Evolutionary conservation across 768 basidiomycete species (phyloP).

Genomic region (Cantharellus cinnabarinus): DNA sequence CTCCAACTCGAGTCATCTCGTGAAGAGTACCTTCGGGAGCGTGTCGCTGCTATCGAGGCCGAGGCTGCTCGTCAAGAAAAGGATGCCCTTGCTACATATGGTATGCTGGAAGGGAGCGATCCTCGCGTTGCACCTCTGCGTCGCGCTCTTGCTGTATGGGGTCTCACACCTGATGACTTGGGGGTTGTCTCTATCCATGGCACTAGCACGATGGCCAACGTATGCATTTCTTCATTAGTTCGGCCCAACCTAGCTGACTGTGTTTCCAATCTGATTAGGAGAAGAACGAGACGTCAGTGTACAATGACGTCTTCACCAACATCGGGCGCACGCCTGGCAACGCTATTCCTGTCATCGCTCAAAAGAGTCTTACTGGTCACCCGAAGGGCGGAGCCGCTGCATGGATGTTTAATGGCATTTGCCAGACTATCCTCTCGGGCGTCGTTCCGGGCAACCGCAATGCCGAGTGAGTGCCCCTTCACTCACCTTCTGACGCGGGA

Average conservation of each 20-base stretch:
- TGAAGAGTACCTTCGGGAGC: slow-evolving; percentile 41
- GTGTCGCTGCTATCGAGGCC: slow-evolving; percentile 68
- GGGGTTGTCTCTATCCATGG: slow-evolving; percentile 80
- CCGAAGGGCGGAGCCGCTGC: slow-evolving; percentile 98
- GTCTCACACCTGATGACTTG: slow-evolving; percentile 79
- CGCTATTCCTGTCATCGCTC: slow-evolving; percentile 92
- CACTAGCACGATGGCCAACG: slow-evolving; percentile 71
- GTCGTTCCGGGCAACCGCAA: slow-evolving; percentile 91
- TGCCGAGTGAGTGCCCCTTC: slow-evolving; percentile 51
- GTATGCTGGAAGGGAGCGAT: slow-evolving; percentile 82
- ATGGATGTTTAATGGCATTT: slow-evolving; percentile 86
- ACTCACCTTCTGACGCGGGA: slow-evolving; percentile 2
- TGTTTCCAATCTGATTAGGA: slow-evolving; percentile 28
- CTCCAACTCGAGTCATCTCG: slow-evolving; percentile 31
- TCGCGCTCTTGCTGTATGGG: slow-evolving; percentile 93
- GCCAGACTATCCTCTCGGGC: slow-evolving; percentile 69
- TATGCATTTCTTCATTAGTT: slow-evolving; percentile 15
- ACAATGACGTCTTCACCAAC: slow-evolving; percentile 84
- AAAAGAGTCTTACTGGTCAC: slow-evolving; percentile 93
- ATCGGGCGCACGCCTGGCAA: slow-evolving; percentile 84
- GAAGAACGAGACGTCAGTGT: slow-evolving; percentile 92
- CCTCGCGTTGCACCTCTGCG: slow-evolving; percentile 78
- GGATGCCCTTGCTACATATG: slow-evolving; percentile 80
- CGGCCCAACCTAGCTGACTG: slow-evolving; percentile 4
- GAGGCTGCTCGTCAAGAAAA: slow-evolving; percentile 86